Percentiles rank a stretch among this genome's conserved stretches.
Evolutionary conservation across 306 rosid genomes (phyloP).

Genomic region (Sicyos edulis): DNA sequence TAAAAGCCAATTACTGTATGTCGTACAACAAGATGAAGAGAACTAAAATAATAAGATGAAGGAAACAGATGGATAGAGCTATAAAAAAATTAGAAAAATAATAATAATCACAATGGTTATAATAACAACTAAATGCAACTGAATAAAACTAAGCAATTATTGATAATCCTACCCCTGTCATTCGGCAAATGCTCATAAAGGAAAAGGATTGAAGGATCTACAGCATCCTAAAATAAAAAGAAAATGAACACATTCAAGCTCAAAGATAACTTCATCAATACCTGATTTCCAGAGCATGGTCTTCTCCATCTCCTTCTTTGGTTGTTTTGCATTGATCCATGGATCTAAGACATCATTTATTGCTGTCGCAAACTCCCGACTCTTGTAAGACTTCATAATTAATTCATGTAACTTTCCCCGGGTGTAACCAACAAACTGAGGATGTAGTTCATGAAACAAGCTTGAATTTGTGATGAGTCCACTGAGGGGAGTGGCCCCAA

Average conservation of each 20-base stretch:
- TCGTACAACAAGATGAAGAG: conserved; percentile 9
- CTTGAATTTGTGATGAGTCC: conserved; percentile 26
- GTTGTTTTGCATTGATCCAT: conserved; percentile 91
- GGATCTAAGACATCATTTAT: conserved; percentile 96
- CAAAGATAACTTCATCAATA: conserved; percentile 26
- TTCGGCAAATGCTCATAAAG: not conserved
- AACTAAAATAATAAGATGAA: not conserved
- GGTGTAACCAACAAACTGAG: conserved; percentile 86
- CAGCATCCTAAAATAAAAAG: conserved; percentile 3
- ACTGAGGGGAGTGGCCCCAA: conserved; percentile 26
- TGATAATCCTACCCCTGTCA: not conserved
- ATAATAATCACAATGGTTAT: not conserved
- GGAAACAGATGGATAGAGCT: conserved; percentile 3
- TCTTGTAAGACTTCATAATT: conserved; percentile 88
- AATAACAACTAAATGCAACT: not conserved
- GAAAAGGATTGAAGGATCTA: not conserved
- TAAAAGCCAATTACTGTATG: not conserved
- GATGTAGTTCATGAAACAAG: conserved; percentile 50
- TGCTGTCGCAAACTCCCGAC: conserved; percentile 93
- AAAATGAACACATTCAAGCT: not conserved
- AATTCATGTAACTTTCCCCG: conserved; percentile 87
- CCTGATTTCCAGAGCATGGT: conserved; percentile 81
- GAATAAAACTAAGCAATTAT: not conserved
- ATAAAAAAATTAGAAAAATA: not conserved
- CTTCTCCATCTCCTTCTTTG: conserved; percentile 87